Evolutionary conservation across 106 monocot species (phyloP).

Genomic region (Cymbidium sinense): DNA sequence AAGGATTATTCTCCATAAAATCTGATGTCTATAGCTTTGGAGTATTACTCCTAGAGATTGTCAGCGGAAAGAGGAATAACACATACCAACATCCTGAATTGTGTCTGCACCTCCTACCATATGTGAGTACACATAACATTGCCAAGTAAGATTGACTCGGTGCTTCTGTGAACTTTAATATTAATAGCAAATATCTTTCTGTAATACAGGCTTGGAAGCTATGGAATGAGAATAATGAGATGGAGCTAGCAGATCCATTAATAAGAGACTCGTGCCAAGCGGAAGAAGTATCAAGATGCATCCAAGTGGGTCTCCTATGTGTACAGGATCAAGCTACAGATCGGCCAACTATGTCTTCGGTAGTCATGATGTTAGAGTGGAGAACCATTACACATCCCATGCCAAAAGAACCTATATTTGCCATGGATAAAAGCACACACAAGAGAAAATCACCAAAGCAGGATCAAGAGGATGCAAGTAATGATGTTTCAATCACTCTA

Average conservation of each 20-base stretch:
- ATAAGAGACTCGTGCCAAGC: constrained; percentile 2
- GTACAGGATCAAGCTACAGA: constrained; percentile 20
- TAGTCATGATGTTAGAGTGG: constrained; percentile 20
- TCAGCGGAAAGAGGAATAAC: constrained; percentile 10
- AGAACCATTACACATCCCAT: neutral
- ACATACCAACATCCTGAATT: neutral
- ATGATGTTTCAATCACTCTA: no score
- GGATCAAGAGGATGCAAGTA: no score
- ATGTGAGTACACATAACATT: constrained; percentile 1
- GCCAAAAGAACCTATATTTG: constrained; percentile 20
- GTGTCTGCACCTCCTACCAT: neutral
- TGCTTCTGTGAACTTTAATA: neutral
- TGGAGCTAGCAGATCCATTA: constrained; percentile 18
- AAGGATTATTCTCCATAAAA: constrained; percentile 9
- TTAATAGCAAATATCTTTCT: neutral
- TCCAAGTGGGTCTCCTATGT: constrained; percentile 17
- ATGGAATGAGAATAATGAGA: constrained; percentile 12
- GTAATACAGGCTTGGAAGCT: constrained; percentile 20
- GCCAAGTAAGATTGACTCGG: no score
- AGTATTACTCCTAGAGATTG: constrained; percentile 15
- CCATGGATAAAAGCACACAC: neutral
- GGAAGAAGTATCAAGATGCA: constrained; percentile 6
- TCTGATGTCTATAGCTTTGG: constrained; percentile 29
- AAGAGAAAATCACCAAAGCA: no score
- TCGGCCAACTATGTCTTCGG: constrained; percentile 17